phyloP scores from a whole-genome alignment of 2,329 filamentous ascomycete genomes.

The Penicillium decumbens region DNA sequence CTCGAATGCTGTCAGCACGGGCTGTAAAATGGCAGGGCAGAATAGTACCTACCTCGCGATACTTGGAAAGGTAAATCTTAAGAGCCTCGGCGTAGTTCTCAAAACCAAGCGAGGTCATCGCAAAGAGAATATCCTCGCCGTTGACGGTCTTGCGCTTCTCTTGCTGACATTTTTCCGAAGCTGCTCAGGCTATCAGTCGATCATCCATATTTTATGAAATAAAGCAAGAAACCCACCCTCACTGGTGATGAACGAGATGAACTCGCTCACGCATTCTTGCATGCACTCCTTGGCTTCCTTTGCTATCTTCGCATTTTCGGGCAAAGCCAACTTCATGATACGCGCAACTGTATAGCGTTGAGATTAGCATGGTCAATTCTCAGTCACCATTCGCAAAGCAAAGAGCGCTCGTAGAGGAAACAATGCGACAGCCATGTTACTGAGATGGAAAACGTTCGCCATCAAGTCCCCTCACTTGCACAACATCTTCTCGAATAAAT shows the following conservation, averaged over 20 bases:
- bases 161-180: constrained; percentile 98
- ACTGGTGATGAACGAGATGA: constrained; percentile 99
- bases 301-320: constrained; percentile 97
- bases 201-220: background rate
- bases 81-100: constrained; percentile 98
- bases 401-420: background rate
- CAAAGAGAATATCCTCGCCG: constrained; percentile 96
- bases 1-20: constrained; percentile 50
- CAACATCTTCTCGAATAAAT: background rate
- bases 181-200: constrained; percentile 47
- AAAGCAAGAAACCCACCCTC: constrained; percentile 65
- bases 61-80: constrained; percentile 96
- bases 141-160: constrained; percentile 99
- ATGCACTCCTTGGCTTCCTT: constrained; percentile 99
- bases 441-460: background rate
- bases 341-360: constrained; percentile 85
- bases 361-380: constrained; percentile 19
- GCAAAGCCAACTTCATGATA: constrained; percentile 97
- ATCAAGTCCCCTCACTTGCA: background rate
- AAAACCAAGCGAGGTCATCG: constrained; percentile 97
- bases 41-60: constrained; percentile 78
- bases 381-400: background rate
- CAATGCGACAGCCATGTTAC: background rate
- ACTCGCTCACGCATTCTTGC: constrained; percentile 99
- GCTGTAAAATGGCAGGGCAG: constrained; percentile 21